These are phyloP conservation scores for Colletotrichum horii DNA, from an alignment of 2,329 filamentous ascomycete genomes.

Conservation along the genomic window DNA sequence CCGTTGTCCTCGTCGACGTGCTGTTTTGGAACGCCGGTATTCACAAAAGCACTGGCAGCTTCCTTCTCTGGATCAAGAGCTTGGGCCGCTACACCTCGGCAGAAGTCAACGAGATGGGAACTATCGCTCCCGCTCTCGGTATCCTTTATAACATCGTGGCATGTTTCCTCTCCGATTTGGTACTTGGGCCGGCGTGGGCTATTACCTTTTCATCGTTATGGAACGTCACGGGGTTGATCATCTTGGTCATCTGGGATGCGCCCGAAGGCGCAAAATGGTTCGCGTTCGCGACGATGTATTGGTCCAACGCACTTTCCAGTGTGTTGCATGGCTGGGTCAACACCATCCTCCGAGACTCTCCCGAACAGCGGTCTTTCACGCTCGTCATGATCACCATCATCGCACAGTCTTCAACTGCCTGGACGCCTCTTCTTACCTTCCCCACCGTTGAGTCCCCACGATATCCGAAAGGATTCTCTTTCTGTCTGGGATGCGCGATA, in stretches of 20 bases:
- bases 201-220: constrained; percentile 13
- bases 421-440: constrained; percentile 60
- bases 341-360: constrained; percentile 13
- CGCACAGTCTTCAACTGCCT: constrained; percentile 59
- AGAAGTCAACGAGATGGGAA: constrained; percentile 56
- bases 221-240: constrained; percentile 26
- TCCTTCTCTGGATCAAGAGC: constrained; percentile 45
- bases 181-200: constrained; percentile 36
- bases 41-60: constrained; percentile 36
- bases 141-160: constrained; percentile 11
- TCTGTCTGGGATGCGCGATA: constrained; percentile 14
- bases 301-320: constrained; percentile 13
- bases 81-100: constrained; percentile 47
- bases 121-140: constrained; percentile 8
- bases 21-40: constrained; percentile 56
- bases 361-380: constrained; percentile 15
- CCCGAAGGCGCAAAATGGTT: constrained; percentile 60
- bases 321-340: constrained; percentile 19
- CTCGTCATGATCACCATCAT: constrained; percentile 35
- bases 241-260: constrained; percentile 60
- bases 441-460: constrained; percentile 47
- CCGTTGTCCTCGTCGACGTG: constrained; percentile 39
- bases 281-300: constrained; percentile 45
- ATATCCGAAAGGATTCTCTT: constrained; percentile 52
- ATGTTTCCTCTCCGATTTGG: constrained; percentile 16